Base-by-base conservation (phyloP, 2,329 filamentous ascomycete genomes). In the Curvularia verruculosa region DNA sequence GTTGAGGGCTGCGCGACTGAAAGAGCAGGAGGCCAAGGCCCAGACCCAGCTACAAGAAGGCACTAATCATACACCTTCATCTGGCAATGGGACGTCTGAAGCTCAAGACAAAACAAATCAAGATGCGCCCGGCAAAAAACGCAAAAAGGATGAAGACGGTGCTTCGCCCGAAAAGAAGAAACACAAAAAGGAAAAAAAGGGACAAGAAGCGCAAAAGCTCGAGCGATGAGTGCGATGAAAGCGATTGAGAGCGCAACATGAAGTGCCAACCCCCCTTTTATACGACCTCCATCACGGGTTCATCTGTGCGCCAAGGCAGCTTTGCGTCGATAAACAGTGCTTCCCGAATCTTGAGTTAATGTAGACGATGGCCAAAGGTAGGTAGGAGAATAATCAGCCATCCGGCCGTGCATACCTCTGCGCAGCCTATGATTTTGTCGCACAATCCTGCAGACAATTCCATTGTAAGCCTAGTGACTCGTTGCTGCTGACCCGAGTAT, bases 11-110 rank as follows among this genome's bases (percentile, higher is more conserved):
- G 49, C 39, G 10, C 49, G 46, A n/a, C 53, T 59, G 44, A 62
- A 56, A 45, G 60, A 65, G 18, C 55, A 59, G 47, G 65, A 61
- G n/a, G 58, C 60, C n/a, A 63, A 60, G 40, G 63, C 49, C 0
- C 53, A 59, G 21, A 43, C 54, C 10, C 9, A 41, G 1, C 10
- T 1, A 4, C 26, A 60, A 31, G 57, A 43, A 7, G 61, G 52
- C 3, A 46, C 60, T 18, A 49, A 57, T 18, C 49, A 49, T 18
- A 46, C 53, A 40, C 52, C n/a, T 29, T 21, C 29, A 15, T n/a
- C 23, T n/a, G 37, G 18, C 10, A 37, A 47, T 37, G 49, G 39
- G 45, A 59, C 54, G 46, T 80, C 63, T 69, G 51, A 53, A 75
- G 59, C 28, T 63, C 21, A 15, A n/a, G 44, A 40, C 19, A 37